These are phyloP conservation scores for Santalum album DNA, from an alignment of 164 flowering plant genomes.

Conservation along the genomic window DNA sequence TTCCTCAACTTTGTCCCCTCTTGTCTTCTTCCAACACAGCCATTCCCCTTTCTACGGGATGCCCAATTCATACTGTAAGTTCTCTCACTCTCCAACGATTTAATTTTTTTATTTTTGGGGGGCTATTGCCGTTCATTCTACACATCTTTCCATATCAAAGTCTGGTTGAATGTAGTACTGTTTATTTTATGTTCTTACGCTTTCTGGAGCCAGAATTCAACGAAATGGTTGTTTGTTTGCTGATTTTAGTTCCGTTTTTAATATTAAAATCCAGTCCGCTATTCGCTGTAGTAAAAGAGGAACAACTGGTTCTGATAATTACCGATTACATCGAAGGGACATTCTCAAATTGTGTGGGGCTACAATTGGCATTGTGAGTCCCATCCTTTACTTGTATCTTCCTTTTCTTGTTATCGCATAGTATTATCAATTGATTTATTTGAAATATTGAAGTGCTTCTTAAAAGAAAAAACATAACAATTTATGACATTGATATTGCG, in stretches of 20 bases:
- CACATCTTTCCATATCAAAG: too few relatives aligned
- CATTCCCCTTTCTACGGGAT: neutral
- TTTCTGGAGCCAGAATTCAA: neutral
- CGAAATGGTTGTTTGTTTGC: neutral
- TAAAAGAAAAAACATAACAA: too few relatives aligned
- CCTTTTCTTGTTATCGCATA: too few relatives aligned
- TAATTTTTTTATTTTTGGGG: too few relatives aligned
- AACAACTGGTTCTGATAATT: slow-evolving; percentile 15
- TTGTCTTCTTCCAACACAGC: neutral
- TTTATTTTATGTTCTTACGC: too few relatives aligned
- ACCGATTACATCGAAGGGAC: slow-evolving; percentile 43
- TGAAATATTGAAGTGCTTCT: too few relatives aligned
- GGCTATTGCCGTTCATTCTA: too few relatives aligned
- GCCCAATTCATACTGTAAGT: too few relatives aligned
- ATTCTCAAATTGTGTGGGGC: slow-evolving; percentile 49
- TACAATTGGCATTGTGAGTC: slow-evolving; percentile 54
- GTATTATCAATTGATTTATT: too few relatives aligned
- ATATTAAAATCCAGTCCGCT: slow-evolving; percentile 23
- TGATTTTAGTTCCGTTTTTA: neutral
- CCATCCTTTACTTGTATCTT: neutral
- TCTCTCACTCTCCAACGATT: too few relatives aligned
- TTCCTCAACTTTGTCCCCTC: neutral
- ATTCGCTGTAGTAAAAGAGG: slow-evolving; percentile 41
- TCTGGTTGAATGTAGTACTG: too few relatives aligned
- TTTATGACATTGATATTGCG: too few relatives aligned